Evolutionary conservation across 73 alveolate genomes (phyloP).

Genomic region (Tetrahymena borealis): DNA sequence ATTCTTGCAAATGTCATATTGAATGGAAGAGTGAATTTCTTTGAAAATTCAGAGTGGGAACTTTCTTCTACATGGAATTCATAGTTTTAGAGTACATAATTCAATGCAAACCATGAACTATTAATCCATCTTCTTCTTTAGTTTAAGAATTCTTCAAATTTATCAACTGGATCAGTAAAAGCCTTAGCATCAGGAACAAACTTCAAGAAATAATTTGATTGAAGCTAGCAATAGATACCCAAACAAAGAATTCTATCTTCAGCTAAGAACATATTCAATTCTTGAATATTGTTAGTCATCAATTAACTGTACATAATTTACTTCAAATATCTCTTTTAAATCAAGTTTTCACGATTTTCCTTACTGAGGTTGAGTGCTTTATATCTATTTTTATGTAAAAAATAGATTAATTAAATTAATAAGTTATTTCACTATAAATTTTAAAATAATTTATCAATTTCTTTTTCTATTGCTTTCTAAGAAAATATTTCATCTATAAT

Average conservation of each 20-base stretch:
- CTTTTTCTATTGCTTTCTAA: too few relatives aligned
- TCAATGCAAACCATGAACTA: conserved; percentile 58
- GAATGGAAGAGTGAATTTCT: not conserved
- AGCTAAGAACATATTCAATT: conserved; percentile 58
- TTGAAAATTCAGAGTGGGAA: not conserved
- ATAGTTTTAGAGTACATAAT: conserved; percentile 20
- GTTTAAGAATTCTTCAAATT: conserved; percentile 29
- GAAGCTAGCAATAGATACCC: conserved; percentile 14
- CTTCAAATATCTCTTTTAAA: conserved; percentile 6
- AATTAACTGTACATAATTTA: conserved; percentile 16
- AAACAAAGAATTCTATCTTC: conserved; percentile 61
- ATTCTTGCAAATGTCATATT: not conserved
- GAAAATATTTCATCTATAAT: too few relatives aligned
- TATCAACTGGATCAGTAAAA: conserved; percentile 53
- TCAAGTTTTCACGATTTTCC: not conserved
- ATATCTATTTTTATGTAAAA: not conserved
- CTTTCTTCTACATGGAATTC: conserved; percentile 9
- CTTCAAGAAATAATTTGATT: conserved; percentile 11
- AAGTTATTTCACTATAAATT: not conserved
- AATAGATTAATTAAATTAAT: not conserved
- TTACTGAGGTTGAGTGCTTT: not conserved
- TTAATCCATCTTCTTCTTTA: conserved; percentile 65
- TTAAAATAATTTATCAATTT: too few relatives aligned
- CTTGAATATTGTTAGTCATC: not conserved
- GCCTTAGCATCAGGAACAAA: conserved; percentile 55